Evolutionary conservation across 148 eudicot species (phyloP).

Genomic region (Hydrangea macrophylla): DNA sequence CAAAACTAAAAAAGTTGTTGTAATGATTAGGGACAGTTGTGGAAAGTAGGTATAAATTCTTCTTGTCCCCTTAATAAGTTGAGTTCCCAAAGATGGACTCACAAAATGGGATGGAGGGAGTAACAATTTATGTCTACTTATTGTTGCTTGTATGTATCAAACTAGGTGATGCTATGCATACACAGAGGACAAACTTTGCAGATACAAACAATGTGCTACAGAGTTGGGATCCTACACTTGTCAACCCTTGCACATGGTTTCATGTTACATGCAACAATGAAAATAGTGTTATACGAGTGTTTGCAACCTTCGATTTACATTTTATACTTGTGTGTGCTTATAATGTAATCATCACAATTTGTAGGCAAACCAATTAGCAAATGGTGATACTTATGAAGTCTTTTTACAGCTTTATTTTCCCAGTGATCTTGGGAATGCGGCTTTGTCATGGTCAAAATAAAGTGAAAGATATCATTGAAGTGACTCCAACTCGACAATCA

Average conservation of each 20-base stretch:
- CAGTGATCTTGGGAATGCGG: conserved; percentile 99
- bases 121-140: too few species aligned
- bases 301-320: not conserved
- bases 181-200: not conserved
- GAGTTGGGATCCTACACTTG: conserved; percentile 12
- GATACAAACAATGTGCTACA: conserved; percentile 12
- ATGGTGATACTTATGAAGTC: not conserved
- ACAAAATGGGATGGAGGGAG: too few species aligned
- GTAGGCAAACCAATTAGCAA: not conserved
- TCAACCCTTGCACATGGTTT: conserved; percentile 15
- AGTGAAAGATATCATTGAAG: conserved; percentile 22
- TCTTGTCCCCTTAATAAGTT: too few species aligned
- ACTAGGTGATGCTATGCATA: conserved; percentile 12
- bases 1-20: too few species aligned
- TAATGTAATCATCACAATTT: not conserved
- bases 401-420: conserved; percentile 6
- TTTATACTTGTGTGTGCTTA: not conserved
- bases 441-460: conserved; percentile 65
- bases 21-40: too few species aligned
- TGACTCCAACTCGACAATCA: conserved; percentile 73
- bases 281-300: conserved; percentile 10
- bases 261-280: conserved; percentile 5
- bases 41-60: too few species aligned
- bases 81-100: too few species aligned
- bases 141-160: too few species aligned